These are phyloP conservation scores for bread wheat (Triticum aestivum) DNA, from an alignment of 176 grass and related monocot species.

Conservation along the genomic window DNA sequence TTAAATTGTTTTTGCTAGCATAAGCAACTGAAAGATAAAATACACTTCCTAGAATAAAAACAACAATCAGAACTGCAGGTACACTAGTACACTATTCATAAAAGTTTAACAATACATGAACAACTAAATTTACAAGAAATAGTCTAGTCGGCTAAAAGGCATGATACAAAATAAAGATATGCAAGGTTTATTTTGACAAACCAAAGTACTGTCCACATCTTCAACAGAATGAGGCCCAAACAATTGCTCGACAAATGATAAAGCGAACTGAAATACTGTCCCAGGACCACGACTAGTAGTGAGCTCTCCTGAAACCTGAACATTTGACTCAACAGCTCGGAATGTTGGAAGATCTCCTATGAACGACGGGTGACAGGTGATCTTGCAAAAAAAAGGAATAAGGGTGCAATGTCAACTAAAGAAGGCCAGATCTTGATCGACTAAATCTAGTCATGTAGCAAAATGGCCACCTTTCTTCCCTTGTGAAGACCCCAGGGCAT, in stretches of 20 bases:
- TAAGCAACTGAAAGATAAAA: conserved; percentile 25
- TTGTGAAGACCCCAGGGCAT: conserved; percentile 83
- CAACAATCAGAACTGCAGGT: not conserved
- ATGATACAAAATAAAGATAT: not conserved
- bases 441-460: conserved; percentile 16
- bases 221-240: conserved; percentile 59
- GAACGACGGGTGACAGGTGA: conserved; percentile 93
- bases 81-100: not conserved
- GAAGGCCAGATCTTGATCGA: not conserved
- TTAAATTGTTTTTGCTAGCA: not conserved
- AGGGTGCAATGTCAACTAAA: conserved; percentile 7
- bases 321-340: conserved; percentile 72
- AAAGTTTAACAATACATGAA: not conserved
- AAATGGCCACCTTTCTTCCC: conserved; percentile 64
- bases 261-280: conserved; percentile 77
- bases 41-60: not conserved
- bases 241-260: conserved; percentile 88
- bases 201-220: conserved; percentile 62
- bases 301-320: conserved; percentile 85
- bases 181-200: conserved; percentile 34
- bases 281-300: conserved; percentile 90
- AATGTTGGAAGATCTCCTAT: conserved; percentile 83
- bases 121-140: not conserved
- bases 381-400: conserved; percentile 47
- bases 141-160: not conserved